phyloP scores from a whole-genome alignment of 345 rosid species.

The Microcos paniculata region DNA sequence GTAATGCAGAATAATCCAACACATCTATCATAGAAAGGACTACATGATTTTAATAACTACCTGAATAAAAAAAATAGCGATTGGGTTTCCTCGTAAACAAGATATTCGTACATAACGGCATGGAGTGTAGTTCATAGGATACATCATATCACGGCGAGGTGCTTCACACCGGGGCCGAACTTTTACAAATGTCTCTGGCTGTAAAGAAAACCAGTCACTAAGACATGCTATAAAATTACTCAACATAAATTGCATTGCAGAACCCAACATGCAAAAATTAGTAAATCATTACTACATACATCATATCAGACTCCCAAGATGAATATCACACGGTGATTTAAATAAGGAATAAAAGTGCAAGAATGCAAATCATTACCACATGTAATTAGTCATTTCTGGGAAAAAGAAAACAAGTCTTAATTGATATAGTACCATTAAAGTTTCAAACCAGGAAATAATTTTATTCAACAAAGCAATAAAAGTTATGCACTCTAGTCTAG shows the following conservation, averaged over 20 bases:
- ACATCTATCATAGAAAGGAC: neutral
- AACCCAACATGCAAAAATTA: neutral
- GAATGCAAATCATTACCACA: neutral
- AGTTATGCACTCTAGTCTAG: neutral
- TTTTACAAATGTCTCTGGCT: constrained; percentile 84
- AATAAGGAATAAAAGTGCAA: neutral
- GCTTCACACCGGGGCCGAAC: constrained; percentile 92
- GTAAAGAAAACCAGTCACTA: constrained; percentile 28
- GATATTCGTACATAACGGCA: constrained; percentile 80
- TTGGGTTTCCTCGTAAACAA: constrained; percentile 84
- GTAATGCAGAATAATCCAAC: neutral
- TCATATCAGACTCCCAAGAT: neutral
- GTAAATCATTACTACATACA: no score
- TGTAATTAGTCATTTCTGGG: neutral
- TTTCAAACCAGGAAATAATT: neutral
- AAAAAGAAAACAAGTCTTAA: neutral
- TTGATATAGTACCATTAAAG: neutral
- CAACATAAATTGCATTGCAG: neutral
- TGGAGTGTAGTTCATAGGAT: constrained; percentile 75
- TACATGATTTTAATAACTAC: constrained; percentile 31
- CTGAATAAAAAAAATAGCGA: constrained; percentile 86
- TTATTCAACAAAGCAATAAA: neutral
- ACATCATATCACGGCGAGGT: constrained; percentile 85
- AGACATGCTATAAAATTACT: constrained; percentile 8
- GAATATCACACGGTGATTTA: neutral